These are phyloP conservation scores for Allium cepa DNA, from an alignment of 106 monocot species.

Conservation along the genomic window DNA sequence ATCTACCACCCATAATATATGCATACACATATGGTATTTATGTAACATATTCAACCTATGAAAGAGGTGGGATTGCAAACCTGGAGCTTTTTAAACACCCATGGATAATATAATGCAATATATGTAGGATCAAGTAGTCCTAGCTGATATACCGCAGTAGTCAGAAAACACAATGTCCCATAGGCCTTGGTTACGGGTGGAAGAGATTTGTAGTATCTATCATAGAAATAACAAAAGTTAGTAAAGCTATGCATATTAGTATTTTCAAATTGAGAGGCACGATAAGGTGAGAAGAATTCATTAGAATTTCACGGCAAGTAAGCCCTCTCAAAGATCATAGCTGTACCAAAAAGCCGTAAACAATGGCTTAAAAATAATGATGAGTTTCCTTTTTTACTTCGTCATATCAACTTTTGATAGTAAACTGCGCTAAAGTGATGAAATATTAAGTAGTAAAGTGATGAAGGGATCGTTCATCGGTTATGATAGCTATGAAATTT, in stretches of 20 bases:
- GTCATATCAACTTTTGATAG: too few species aligned
- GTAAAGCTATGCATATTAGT: background rate
- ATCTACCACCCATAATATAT: too few species aligned
- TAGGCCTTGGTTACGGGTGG: constrained; percentile 86
- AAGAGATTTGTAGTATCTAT: constrained; percentile 89
- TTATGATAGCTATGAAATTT: too few species aligned
- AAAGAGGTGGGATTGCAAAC: too few species aligned
- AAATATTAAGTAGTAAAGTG: too few species aligned
- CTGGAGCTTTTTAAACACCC: background rate
- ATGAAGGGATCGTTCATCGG: too few species aligned
- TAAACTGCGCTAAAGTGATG: too few species aligned
- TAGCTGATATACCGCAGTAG: constrained; percentile 39
- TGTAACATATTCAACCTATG: too few species aligned
- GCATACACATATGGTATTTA: too few species aligned
- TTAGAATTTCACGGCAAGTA: background rate
- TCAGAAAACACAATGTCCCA: constrained; percentile 71
- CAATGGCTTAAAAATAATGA: background rate
- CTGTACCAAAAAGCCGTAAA: background rate
- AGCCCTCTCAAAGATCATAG: background rate
- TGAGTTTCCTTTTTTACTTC: too few species aligned
- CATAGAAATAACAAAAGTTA: background rate
- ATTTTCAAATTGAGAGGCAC: background rate
- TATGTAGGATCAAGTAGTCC: constrained; percentile 15
- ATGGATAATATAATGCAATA: constrained; percentile 39
- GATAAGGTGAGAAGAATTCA: background rate